These are phyloP conservation scores for Cyclotella atomus DNA, from an alignment of 108 stramenopile species.

Conservation along the genomic window DNA sequence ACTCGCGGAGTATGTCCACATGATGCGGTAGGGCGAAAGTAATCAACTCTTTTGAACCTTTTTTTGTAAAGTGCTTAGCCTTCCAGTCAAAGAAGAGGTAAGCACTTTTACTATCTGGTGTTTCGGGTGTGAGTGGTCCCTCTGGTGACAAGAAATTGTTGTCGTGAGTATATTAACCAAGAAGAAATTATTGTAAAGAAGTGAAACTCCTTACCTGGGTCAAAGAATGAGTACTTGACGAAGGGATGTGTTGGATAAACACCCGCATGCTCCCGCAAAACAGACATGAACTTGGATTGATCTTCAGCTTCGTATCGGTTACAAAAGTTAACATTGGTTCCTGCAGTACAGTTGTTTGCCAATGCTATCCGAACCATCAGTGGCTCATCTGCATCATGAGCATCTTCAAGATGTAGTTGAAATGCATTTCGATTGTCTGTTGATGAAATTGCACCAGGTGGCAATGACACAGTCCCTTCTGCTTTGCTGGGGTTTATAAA, in stretches of 20 bases:
- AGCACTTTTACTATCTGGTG: slow-evolving; percentile 25
- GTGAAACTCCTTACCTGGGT: slow-evolving; percentile 12
- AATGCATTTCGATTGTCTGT: slow-evolving; percentile 35
- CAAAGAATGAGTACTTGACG: slow-evolving; percentile 59
- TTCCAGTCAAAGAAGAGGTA: slow-evolving; percentile 52
- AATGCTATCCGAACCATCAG: slow-evolving; percentile 81
- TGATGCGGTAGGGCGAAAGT: slow-evolving; percentile 80
- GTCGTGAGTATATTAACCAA: background rate
- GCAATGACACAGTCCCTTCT: slow-evolving; percentile 47
- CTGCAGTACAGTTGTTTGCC: slow-evolving; percentile 77
- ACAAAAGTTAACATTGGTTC: slow-evolving; percentile 66
- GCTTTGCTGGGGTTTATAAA: slow-evolving; percentile 26
- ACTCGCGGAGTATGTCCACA: slow-evolving; percentile 48
- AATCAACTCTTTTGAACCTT: slow-evolving; percentile 45
- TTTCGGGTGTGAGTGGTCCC: slow-evolving; percentile 30
- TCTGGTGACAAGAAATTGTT: background rate
- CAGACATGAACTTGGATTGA: slow-evolving; percentile 53
- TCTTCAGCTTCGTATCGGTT: slow-evolving; percentile 42
- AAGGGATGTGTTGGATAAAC: slow-evolving; percentile 68
- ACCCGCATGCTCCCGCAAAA: slow-evolving; percentile 67
- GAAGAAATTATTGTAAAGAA: background rate
- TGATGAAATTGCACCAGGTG: slow-evolving; percentile 45
- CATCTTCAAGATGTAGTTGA: slow-evolving; percentile 21
- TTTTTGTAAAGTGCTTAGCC: slow-evolving; percentile 36
- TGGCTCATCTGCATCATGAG: slow-evolving; percentile 21